A percentile compares a stretch with the other conserved stretches of the same genome.
phyloP scores from a whole-genome alignment of 1,284 basidiomycete species.

The Tausonia pullulans region DNA sequence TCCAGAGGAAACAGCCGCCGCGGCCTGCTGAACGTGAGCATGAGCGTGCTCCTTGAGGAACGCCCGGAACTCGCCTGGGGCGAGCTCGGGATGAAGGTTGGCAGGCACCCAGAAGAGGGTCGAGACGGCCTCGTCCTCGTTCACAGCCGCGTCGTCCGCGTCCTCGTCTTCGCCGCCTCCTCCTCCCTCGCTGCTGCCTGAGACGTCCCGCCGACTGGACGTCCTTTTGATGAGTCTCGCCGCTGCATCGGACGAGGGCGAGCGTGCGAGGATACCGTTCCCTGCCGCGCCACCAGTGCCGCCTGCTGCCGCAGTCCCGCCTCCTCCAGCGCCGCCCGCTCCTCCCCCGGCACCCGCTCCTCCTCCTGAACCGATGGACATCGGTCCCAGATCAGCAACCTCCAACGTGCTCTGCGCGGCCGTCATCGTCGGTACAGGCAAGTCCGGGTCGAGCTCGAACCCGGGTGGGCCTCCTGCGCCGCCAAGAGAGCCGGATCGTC shows the following conservation, averaged over 20 bases:
- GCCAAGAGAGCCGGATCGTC: constrained; percentile 14
- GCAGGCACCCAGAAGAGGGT: constrained; percentile 98
- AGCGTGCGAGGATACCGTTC: not conserved
- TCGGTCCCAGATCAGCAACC: not conserved
- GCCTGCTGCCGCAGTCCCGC: not conserved
- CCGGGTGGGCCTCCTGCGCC: not conserved
- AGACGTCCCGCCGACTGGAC: no score
- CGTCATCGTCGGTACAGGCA: constrained; percentile 9
- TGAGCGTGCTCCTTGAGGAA: constrained; percentile 86
- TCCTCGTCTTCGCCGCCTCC: constrained; percentile 32
- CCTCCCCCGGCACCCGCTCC: not conserved
- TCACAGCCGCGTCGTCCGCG: not conserved
- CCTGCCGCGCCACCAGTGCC: not conserved
- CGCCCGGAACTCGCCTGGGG: constrained; percentile 85
- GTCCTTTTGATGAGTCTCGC: no score
- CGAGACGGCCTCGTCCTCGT: constrained; percentile 46
- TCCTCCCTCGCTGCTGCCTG: no score
- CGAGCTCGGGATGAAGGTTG: constrained; percentile 89
- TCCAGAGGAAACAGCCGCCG: constrained; percentile 26
- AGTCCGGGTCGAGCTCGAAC: constrained; percentile 11
- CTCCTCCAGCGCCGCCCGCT: not conserved
- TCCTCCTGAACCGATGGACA: not conserved
- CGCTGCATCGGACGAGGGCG: not conserved
- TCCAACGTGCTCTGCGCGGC: constrained; percentile 2
- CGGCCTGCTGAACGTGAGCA: constrained; percentile 38